Conservation (phyloP, 805 yeast species). For the Hanseniaspora clermontiae region DNA sequence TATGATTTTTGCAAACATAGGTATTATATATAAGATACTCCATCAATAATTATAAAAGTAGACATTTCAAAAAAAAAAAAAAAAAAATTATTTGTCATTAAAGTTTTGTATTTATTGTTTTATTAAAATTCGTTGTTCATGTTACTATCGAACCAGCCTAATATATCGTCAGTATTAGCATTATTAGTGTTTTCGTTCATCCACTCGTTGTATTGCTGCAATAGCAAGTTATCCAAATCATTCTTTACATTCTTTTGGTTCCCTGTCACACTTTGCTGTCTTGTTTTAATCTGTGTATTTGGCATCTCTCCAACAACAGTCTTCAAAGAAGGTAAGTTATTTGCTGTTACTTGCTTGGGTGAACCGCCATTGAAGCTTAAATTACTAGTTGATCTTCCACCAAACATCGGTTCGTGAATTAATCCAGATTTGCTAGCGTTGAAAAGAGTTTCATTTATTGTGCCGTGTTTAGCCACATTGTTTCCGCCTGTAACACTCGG, state of each 20-base stretch:
- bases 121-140: constrained; percentile 50
- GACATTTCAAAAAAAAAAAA: not conserved
- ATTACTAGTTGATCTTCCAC: constrained; percentile 5
- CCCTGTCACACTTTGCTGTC: constrained; percentile 2
- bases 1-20: constrained; percentile 5
- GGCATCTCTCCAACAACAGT: not conserved
- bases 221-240: constrained; percentile 48
- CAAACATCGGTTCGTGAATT: not conserved
- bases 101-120: not conserved
- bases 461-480: not conserved
- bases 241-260: constrained; percentile 14
- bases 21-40: constrained; percentile 5
- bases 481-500: not conserved
- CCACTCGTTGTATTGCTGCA: constrained; percentile 79
- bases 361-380: not conserved
- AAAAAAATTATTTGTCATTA: not conserved
- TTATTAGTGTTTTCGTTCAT: constrained; percentile 45
- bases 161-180: constrained; percentile 54
- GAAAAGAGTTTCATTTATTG: not conserved
- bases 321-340: not conserved
- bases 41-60: not conserved
- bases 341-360: not conserved
- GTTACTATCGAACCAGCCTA: constrained; percentile 87
- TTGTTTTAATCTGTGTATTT: not conserved
- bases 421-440: not conserved